Base-by-base conservation (phyloP, 164 flowering plant species). In the Buxus sempervirens region DNA sequence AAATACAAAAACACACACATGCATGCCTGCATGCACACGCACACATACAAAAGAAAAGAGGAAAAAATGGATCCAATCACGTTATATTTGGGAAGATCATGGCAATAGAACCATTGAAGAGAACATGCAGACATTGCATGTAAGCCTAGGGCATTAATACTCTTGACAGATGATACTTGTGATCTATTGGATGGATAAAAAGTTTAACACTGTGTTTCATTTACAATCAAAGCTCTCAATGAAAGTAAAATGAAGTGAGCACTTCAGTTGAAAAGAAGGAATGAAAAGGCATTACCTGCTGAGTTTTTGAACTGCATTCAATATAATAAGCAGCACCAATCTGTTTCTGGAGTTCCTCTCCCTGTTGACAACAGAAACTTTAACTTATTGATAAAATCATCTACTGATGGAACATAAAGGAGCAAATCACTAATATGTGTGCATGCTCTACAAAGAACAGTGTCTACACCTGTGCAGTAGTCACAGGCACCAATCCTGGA, bases 281-380 rank as follows among this genome's bases (percentile, higher is more conserved):
- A 45, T 5, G 18, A 45, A 45, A 45, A 15, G 12, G 9, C 8
- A 41, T 19, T 76, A 92, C 99, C 96, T 92, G 99, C 81, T 95
- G 99, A 70, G 99, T 95, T 84, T 95, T 95, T 54, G 99, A 95
- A 87, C 99, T 95, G 88, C 99, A 95, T 70, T 95, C 99, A n/a
- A 90, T 75, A 70, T 95, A 95, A 75, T 85, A 88, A 25, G 86
- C 73, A 36, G 98, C 98, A 70, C 97, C 97, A 67, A 95, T 92
- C 78, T 86, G 98, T 72, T 88, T 92, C 16, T 96, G 85, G 21
- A 95, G 91, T 75, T 95, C 99, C 84, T 95, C 99, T 36, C 99
- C 99, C 99, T 95, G 84, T 58, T 54, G 66, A 64, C 32, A 72
- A 23, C 19, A 65, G 42, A 15, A 74, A 38, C 25, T 22, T 32